Conservation (phyloP, 768 basidiomycete genomes). For the Termitomyces sp. region DNA sequence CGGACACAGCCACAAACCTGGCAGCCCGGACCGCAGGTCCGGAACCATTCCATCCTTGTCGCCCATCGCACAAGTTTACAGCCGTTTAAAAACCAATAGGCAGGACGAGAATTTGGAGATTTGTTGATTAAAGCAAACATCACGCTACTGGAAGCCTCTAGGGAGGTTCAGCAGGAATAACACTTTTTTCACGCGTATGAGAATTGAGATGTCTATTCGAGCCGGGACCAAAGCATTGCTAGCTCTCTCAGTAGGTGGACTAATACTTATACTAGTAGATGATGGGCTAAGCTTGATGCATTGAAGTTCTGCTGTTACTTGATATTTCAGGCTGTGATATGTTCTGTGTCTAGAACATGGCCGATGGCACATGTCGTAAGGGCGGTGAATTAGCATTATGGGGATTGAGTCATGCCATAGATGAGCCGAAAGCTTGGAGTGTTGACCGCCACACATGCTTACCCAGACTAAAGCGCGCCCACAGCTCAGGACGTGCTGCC, state of each 20-base stretch:
- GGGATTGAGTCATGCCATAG: neutral
- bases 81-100: too few species aligned
- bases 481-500: conserved; percentile 1
- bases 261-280: neutral
- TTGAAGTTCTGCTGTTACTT: neutral
- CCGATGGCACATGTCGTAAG: neutral
- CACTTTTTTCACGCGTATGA: too few species aligned
- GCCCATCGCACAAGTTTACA: too few species aligned
- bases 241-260: neutral
- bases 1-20: neutral
- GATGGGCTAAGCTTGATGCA: neutral
- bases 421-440: conserved; percentile 1
- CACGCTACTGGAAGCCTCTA: too few species aligned
- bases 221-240: too few species aligned
- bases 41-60: too few species aligned
- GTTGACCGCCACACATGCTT: conserved; percentile 3
- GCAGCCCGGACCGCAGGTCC: too few species aligned
- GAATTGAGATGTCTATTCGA: neutral
- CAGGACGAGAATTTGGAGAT: too few species aligned
- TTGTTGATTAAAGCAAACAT: too few species aligned
- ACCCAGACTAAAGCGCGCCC: neutral
- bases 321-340: neutral
- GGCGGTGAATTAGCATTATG: neutral
- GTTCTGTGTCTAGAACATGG: neutral
- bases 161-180: too few species aligned